A percentile compares a stretch with the other conserved stretches of the same genome.
Evolutionary conservation across 2,329 filamentous ascomycete genomes (phyloP).

Genomic region (Gaeumannomyces sp.): DNA sequence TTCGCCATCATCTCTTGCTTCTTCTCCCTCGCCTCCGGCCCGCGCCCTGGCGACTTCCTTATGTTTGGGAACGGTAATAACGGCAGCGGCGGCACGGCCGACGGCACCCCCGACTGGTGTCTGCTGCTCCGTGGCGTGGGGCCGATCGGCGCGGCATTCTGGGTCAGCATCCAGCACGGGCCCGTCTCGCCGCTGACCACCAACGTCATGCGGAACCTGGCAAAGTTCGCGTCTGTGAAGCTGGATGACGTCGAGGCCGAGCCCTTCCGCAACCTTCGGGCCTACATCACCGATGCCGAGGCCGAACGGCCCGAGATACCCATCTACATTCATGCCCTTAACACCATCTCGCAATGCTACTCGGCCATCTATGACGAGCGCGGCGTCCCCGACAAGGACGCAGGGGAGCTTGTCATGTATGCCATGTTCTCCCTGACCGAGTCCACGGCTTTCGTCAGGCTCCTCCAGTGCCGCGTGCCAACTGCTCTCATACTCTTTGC

Average conservation of each 20-base stretch:
- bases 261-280: conserved; percentile 5
- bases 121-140: conserved; percentile 4
- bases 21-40: conserved; percentile 7
- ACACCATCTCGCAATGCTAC: conserved; percentile 8
- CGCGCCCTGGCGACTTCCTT: not conserved
- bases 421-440: conserved; percentile 4
- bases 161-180: conserved; percentile 2
- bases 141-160: conserved; percentile 1
- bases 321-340: not conserved
- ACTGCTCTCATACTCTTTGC: conserved; percentile 7
- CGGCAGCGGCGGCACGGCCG: not conserved
- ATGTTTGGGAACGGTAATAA: not conserved
- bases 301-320: not conserved
- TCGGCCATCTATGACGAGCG: conserved; percentile 4
- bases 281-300: not conserved
- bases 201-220: conserved; percentile 2
- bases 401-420: conserved; percentile 2
- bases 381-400: conserved; percentile 3
- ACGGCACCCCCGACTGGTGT: not conserved
- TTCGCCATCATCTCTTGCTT: conserved; percentile 5
- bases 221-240: not conserved
- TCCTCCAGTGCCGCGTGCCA: conserved; percentile 2
- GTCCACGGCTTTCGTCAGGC: not conserved
- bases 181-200: conserved; percentile 4
- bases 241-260: not conserved